A percentile compares a stretch with the other conserved stretches of the same genome.
Evolutionary conservation across 805 yeast species (phyloP).

Genomic region (Candida glaebosa): DNA sequence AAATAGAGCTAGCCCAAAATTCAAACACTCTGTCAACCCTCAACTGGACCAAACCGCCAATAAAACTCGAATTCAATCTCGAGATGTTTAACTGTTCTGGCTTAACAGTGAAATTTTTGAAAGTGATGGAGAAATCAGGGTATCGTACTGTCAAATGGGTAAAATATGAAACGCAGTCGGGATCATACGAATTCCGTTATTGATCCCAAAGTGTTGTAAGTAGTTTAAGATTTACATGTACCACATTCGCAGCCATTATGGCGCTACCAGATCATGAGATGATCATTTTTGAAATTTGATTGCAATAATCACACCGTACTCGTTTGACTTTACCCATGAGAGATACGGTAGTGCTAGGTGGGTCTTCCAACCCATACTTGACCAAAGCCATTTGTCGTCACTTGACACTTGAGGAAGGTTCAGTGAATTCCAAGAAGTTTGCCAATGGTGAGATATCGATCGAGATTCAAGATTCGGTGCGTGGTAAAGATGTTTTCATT

Average conservation of each 20-base stretch:
- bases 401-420: conserved; percentile 70
- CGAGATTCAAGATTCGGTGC: conserved; percentile 78
- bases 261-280: neutral
- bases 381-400: conserved; percentile 73
- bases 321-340: too few relatives aligned
- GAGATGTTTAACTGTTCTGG: conserved; percentile 80
- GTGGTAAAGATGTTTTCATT: conserved; percentile 94
- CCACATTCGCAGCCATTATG: too few relatives aligned
- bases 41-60: conserved; percentile 72
- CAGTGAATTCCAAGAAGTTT: conserved; percentile 56
- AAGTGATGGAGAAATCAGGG: conserved; percentile 54
- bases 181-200: conserved; percentile 77
- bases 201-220: too few relatives aligned
- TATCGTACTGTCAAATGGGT: conserved; percentile 87
- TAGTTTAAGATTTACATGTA: too few relatives aligned
- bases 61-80: conserved; percentile 62
- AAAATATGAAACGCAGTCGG: conserved; percentile 70
- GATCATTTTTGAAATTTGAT: neutral
- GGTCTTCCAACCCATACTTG: conserved; percentile 81
- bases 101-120: conserved; percentile 65
- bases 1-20: conserved; percentile 36
- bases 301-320: too few relatives aligned
- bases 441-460: conserved; percentile 95
- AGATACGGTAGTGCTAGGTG: conserved; percentile 85
- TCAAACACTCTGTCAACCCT: conserved; percentile 10